Base-by-base conservation (phyloP, 106 monocot genomes). In the Acanthochlamys bracteata region DNA sequence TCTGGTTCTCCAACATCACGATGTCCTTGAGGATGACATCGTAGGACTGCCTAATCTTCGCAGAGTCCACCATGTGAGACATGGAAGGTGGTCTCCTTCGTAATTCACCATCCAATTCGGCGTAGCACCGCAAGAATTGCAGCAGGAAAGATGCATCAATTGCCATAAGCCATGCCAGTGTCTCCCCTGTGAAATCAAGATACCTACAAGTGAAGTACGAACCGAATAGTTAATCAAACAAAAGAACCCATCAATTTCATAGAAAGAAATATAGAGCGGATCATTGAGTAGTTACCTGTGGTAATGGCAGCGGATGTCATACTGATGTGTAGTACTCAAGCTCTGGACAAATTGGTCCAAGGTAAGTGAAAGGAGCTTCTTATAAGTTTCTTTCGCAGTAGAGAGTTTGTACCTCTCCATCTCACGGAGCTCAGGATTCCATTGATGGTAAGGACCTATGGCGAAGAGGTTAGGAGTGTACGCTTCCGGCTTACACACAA, bases 141-240 rank as follows among this genome's bases (percentile, higher is more conserved):
- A 93, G 74, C 53, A 93, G 68, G 75, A 88, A 88, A 0, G 84
- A 88, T 3, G 79, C 79, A 11, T 93, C 88, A 9, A 93, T 59
- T 0, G 82, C 79, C 92, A 93, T 82, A 79, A 93, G 77, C 88
- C 92, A 93, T 7, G 82, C 79, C 20, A 93, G 41, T 1, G 77
- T 71, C 21, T 88, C 84, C 0, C 69, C 75, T 20, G 63, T 76
- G 15, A 75, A 68, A 65, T 82, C 72, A 17, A 90, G 53, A 53
- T 90, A 81, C 71, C 84, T 83, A 59, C 23, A 43, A 40, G n/a
- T n/a, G n/a, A n/a, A n/a, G n/a, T n/a, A n/a, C n/a, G n/a, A n/a
- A n/a, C n/a, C n/a, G n/a, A n/a, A n/a, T n/a, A n/a, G n/a, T n/a
- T n/a, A n/a, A n/a, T n/a, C n/a, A n/a, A n/a, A n/a, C n/a, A n/a